Evolutionary conservation across 1,284 basidiomycete genomes (phyloP), one percentile per base, ranked within the genome.

Genomic region (Trametes sp.): DNA sequence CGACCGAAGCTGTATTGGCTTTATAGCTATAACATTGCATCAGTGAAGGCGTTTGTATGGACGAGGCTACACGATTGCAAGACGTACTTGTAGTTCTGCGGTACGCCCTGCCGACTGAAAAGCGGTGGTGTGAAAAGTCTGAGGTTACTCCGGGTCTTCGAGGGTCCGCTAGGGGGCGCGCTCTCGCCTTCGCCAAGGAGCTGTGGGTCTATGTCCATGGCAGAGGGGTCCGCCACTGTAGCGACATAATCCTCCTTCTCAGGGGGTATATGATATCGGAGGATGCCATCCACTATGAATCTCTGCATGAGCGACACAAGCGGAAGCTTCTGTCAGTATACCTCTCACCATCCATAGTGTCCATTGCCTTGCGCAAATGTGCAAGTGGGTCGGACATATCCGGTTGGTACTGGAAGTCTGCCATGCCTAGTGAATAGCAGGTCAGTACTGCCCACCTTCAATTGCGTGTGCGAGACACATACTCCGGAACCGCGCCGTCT

Each of bases 401-500:
- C 1, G 94, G 93, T 59, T 89, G 85, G 75, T 87, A 97, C 76
- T 97, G 95, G 73, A 88, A 97, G 74, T 98, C 95, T 45, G 89
- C 93, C 92, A 97, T 94, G 63, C 88, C 95, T 98, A 57, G 8
- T 42, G 21, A 21, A 41, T 13, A 48, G 11, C 42, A 53, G 35
- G 42, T 59, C 51, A 63, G 36, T 41, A 24, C n/a, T 8, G 11
- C 41, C 16, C 59, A 36, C 28, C 13, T 35, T 33, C n/a, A n/a
- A 29, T 42, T 23, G 65, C 49, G 26, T 28, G 24, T 16, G 16
- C 33, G 24, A n/a, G n/a, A n/a, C n/a, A n/a, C 59, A 13, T 70
- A 96, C 95, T 90, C 77, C 96, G 85, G 78, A 98, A 98, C 45
- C 97, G 84, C 41, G 91, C 90, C 0, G 95, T 95, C 77, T 92